Evolutionary conservation across 192 early-diverging fungal species (phyloP).

Genomic region (Coemansia sp.): DNA sequence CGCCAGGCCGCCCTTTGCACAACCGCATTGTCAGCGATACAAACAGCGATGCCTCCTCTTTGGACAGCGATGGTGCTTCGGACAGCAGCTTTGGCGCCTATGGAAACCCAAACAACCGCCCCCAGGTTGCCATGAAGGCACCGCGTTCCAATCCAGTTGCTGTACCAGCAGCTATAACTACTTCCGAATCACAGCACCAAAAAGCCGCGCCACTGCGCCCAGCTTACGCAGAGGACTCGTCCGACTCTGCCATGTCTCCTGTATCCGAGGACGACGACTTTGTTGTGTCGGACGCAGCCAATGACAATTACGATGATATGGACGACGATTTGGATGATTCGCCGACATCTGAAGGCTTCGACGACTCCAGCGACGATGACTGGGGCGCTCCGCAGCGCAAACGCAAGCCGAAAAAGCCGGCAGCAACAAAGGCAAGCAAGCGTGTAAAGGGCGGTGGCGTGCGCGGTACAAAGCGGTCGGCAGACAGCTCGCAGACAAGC

Average conservation of each 20-base stretch:
- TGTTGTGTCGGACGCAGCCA: conserved; percentile 27
- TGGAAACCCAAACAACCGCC: conserved; percentile 12
- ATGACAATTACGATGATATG: conserved; percentile 34
- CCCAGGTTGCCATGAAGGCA: conserved; percentile 51
- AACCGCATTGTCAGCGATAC: conserved; percentile 52
- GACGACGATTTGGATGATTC: conserved; percentile 53
- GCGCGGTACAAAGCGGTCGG: background rate
- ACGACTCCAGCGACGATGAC: conserved; percentile 53
- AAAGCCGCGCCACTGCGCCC: conserved; percentile 5
- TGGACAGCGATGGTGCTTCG: conserved; percentile 15
- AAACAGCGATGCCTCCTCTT: conserved; percentile 48
- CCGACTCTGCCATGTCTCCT: conserved; percentile 31
- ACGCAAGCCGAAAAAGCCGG: conserved; percentile 48
- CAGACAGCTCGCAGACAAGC: conserved; percentile 8
- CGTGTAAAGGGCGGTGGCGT: conserved; percentile 33
- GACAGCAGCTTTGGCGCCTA: conserved; percentile 49
- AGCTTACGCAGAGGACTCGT: conserved; percentile 29
- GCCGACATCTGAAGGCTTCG: conserved; percentile 28
- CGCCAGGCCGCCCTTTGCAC: conserved; percentile 39
- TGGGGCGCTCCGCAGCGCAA: conserved; percentile 51
- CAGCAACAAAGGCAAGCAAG: conserved; percentile 32
- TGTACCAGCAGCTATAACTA: background rate
- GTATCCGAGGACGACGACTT: conserved; percentile 42
- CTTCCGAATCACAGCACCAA: conserved; percentile 4
- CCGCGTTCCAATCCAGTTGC: conserved; percentile 37